Percentiles rank a stretch among this genome's conserved stretches.
Conservation (phyloP, 768 basidiomycete species). For the Ramaria rubella region DNA sequence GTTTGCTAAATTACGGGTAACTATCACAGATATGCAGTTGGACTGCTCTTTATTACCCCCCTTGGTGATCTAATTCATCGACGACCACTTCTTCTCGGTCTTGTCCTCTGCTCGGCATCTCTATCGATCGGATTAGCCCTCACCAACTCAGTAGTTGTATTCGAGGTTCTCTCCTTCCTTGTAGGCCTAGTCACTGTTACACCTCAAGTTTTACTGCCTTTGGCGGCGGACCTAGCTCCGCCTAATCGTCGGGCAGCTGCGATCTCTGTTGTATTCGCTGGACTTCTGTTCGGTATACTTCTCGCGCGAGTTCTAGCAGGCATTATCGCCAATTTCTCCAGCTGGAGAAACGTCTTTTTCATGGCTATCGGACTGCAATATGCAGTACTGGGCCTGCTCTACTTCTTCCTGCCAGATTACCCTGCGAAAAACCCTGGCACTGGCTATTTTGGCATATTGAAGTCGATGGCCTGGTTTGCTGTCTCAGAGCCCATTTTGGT, state of each 20-base stretch:
- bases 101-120: conserved; percentile 45
- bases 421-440: conserved; percentile 58
- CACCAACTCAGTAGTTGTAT: conserved; percentile 49
- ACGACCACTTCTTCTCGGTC: conserved; percentile 57
- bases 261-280: conserved; percentile 66
- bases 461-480: conserved; percentile 70
- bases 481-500: conserved; percentile 75
- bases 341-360: conserved; percentile 74
- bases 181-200: conserved; percentile 67
- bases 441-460: conserved; percentile 60
- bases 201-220: conserved; percentile 67
- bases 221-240: conserved; percentile 79
- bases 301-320: conserved; percentile 71
- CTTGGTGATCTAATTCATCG: conserved; percentile 78
- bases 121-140: conserved; percentile 69
- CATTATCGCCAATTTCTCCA: conserved; percentile 62
- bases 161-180: conserved; percentile 64
- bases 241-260: conserved; percentile 66
- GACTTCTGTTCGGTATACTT: conserved; percentile 65
- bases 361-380: conserved; percentile 67
- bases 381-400: conserved; percentile 51
- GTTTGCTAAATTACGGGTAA: conserved; percentile 16
- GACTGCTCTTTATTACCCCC: conserved; percentile 70
- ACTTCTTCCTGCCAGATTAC: conserved; percentile 72
- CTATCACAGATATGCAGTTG: conserved; percentile 54